Conservation (phyloP, 805 yeast genomes). For the Ogataea populi-albae region DNA sequence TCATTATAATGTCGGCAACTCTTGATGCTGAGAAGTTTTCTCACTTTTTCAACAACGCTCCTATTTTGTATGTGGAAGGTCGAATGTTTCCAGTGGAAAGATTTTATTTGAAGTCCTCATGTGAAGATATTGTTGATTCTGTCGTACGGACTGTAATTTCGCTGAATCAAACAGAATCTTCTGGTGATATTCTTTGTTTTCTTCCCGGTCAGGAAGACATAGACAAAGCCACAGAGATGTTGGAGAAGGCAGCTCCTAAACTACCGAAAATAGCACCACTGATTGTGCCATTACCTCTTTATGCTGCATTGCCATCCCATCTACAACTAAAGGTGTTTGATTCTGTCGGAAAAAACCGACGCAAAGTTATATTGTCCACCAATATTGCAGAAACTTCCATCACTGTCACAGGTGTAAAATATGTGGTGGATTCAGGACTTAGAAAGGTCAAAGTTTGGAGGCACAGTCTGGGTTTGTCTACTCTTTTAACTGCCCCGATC, state of each 20-base stretch:
- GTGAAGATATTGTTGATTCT: constrained; percentile 83
- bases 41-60: constrained; percentile 71
- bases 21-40: constrained; percentile 88
- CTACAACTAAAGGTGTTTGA: constrained; percentile 81
- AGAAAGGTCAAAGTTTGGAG: constrained; percentile 95
- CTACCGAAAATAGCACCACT: constrained; percentile 74
- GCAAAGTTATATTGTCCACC: constrained; percentile 89
- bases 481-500: constrained; percentile 85
- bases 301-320: constrained; percentile 88
- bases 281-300: constrained; percentile 76
- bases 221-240: constrained; percentile 69
- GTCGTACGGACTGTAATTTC: constrained; percentile 72
- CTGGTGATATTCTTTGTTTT: constrained; percentile 90
- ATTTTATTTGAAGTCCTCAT: constrained; percentile 57
- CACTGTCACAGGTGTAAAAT: constrained; percentile 91
- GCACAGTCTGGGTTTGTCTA: constrained; percentile 88
- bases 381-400: constrained; percentile 98
- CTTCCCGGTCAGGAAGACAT: constrained; percentile 97
- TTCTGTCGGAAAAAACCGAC: constrained; percentile 56
- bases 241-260: constrained; percentile 59
- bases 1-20: constrained; percentile 95
- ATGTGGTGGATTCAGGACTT: constrained; percentile 89
- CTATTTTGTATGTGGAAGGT: constrained; percentile 87
- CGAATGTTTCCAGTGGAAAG: constrained; percentile 81
- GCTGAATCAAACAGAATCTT: constrained; percentile 71